Conservation (phyloP, 192 early-diverging fungal genomes). For the Coemansia pectinata region DNA sequence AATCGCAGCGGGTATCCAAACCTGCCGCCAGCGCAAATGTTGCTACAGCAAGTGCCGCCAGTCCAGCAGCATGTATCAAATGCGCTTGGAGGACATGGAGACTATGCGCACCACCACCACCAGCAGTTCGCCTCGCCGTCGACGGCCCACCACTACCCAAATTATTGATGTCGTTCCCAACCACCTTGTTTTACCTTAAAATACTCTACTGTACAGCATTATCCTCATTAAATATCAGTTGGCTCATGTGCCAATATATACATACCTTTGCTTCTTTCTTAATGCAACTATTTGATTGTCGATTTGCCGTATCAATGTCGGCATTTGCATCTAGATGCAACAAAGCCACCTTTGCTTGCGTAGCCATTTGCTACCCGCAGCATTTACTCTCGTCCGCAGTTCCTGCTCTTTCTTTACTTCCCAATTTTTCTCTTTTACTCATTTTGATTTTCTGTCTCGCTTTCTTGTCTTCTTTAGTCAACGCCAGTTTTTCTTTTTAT, state of each 20-base stretch:
- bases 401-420: too few species aligned
- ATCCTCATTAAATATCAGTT: too few species aligned
- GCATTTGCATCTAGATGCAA: too few species aligned
- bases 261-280: background rate
- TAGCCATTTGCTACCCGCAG: too few species aligned
- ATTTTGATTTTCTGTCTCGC: too few species aligned
- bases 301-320: background rate
- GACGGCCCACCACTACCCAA: conserved; percentile 18
- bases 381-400: too few species aligned
- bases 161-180: background rate
- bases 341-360: too few species aligned
- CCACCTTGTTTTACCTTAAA: background rate
- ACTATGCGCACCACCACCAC: conserved; percentile 14
- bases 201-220: conserved; percentile 19
- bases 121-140: conserved; percentile 13
- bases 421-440: too few species aligned
- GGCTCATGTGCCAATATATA: background rate
- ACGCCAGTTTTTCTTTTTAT: too few species aligned
- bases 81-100: background rate
- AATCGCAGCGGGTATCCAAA: conserved; percentile 21
- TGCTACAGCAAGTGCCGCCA: conserved; percentile 46
- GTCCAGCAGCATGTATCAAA: conserved; percentile 7
- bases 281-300: too few species aligned
- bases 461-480: too few species aligned
- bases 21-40: conserved; percentile 45